These are phyloP conservation scores for Suillus alpinus DNA, from an alignment of 768 basidiomycete genomes.

Conservation along the genomic window DNA sequence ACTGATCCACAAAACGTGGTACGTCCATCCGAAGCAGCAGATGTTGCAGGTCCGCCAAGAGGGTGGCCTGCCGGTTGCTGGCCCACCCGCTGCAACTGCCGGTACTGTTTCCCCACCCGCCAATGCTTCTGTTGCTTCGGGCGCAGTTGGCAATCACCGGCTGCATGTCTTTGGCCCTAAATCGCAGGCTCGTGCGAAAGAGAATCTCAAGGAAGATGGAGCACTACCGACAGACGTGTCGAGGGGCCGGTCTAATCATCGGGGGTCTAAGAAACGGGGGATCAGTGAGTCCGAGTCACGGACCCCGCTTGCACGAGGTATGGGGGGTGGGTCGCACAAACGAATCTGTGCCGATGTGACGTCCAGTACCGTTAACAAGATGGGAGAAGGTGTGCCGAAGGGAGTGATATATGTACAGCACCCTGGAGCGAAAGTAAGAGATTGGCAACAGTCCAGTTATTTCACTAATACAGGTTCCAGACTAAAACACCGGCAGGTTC, in stretches of 20 bases:
- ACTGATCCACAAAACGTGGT: not conserved
- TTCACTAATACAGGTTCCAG: not conserved
- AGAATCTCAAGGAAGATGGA: not conserved
- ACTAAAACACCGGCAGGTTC: not conserved
- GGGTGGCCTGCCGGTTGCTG: not conserved
- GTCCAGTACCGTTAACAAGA: not conserved
- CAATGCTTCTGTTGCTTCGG: not conserved
- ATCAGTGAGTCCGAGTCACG: not conserved
- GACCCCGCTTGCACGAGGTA: not conserved
- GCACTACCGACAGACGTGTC: not conserved
- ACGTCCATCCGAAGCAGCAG: not conserved
- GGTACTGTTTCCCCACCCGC: not conserved
- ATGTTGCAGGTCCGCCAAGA: not conserved
- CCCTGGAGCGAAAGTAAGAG: not conserved
- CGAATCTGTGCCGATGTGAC: not conserved
- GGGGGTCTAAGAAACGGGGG: not conserved
- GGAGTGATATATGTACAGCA: not conserved
- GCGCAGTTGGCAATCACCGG: not conserved
- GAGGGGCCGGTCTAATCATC: not conserved
- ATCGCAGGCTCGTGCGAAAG: not conserved
- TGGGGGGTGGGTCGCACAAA: not conserved
- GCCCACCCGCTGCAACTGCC: not conserved
- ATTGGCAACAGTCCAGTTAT: not conserved
- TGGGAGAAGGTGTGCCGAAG: not conserved
- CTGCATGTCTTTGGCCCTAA: not conserved